Conservation (phyloP, 2,329 filamentous ascomycete species). For the Tolypocladium inflatum region DNA sequence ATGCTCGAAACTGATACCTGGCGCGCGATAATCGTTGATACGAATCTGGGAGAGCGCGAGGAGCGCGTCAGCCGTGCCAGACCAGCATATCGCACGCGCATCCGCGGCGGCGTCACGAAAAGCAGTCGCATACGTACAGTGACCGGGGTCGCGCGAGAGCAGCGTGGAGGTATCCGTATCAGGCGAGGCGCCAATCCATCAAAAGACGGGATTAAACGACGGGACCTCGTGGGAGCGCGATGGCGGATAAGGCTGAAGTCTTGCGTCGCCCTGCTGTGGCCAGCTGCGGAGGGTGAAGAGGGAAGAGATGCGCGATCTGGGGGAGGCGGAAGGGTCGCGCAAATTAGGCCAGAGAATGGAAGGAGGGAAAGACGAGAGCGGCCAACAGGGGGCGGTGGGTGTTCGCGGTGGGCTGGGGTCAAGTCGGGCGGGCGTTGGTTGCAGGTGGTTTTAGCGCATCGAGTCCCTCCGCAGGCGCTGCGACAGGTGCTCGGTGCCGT, state of each 20-base stretch:
- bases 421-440: not conserved
- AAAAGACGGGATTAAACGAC: not conserved
- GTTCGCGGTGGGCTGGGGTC: not conserved
- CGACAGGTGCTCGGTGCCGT: not conserved
- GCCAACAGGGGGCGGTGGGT: not conserved
- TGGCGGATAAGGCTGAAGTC: slow-evolving; percentile 3
- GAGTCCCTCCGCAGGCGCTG: not conserved
- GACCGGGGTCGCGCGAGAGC: not conserved
- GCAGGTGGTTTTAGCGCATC: not conserved
- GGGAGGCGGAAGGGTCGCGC: slow-evolving; percentile 2
- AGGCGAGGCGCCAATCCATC: not conserved
- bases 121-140: not conserved
- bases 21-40: not conserved
- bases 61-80: not conserved
- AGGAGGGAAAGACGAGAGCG: not conserved
- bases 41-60: not conserved
- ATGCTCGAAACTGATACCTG: slow-evolving; percentile 1
- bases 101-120: not conserved
- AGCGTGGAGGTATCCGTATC: not conserved
- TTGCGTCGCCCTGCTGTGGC: slow-evolving; percentile 4
- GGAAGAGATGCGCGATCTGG: slow-evolving; percentile 4
- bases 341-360: slow-evolving; percentile 2
- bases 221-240: not conserved
- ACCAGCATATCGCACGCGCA: not conserved
- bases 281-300: slow-evolving; percentile 3